Evolutionary conservation across 2,329 filamentous ascomycete genomes (phyloP), one percentile per base, ranked within the genome.

Genomic region (Phialophora verrucosa): DNA sequence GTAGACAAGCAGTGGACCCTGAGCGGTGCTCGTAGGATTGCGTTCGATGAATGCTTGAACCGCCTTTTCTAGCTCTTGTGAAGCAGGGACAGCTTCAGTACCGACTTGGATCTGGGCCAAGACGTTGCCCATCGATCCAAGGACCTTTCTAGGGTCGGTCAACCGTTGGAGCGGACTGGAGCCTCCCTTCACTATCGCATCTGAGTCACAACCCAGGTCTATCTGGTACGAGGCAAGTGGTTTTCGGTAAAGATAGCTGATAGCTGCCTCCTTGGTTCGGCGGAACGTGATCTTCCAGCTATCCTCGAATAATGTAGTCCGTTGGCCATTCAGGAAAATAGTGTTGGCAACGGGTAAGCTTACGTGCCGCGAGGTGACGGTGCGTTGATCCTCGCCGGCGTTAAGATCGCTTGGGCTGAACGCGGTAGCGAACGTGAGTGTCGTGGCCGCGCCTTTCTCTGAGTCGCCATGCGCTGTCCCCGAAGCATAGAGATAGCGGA

Each of bases 61-160:
- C 17, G 64, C 63, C 38, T 59, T 63, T 62, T 74, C 72, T 25
- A 74, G 68, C 58, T 74, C 72, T 31, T 44, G 55, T 5, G 72
- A 73, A 3, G 70, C 72, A 23, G 71, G 63, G 1, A 70, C 57
- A 12, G 62, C 44, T 23, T 55, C 51, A 7, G 64, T 68, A n/a
- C 66, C 66, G 54, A 61, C 54, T 51, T 70, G 47, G n/a, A 74
- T 66, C 56, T 71, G 54, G 12, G 70, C 53, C 32, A 74, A 59
- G 25, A 74, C 64, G 50, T 74, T 74, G 1, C 72, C 72, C 72
- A 74, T 71, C 8, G 64, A 66, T n/a, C 61, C 63, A 7, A 56
- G 44, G 23, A 74, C 64, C 35, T 56, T 63, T 11, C 70, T 64
- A 12, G 66, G 65, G n/a, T 53, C 11, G 12, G 71, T 74, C 20